A percentile compares a stretch with the other conserved stretches of the same genome.
These are phyloP conservation scores for Paxillus rubicundulus DNA, from an alignment of 768 basidiomycete genomes.

Conservation along the genomic window DNA sequence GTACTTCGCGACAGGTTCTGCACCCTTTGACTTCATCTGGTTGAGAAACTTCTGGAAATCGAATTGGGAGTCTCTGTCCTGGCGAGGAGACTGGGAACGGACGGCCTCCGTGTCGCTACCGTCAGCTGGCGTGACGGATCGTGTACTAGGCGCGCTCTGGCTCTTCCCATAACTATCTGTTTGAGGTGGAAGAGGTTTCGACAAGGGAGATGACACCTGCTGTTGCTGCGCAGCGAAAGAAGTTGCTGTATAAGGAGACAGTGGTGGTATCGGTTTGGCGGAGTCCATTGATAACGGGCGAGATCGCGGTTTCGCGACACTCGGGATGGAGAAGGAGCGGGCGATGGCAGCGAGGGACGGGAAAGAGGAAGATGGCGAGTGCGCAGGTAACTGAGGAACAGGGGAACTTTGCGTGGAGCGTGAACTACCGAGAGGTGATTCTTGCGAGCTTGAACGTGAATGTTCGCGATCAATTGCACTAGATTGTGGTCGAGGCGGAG, in stretches of 20 bases:
- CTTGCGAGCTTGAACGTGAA: constrained; percentile 9
- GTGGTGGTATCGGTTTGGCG: constrained; percentile 57
- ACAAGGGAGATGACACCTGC: constrained; percentile 6
- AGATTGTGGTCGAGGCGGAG: constrained; percentile 35
- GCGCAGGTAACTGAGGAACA: constrained; percentile 12
- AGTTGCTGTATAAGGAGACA: constrained; percentile 57
- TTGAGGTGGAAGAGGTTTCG: constrained; percentile 7
- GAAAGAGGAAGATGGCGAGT: constrained; percentile 39
- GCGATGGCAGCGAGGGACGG: constrained; percentile 67
- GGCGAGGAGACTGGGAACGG: constrained; percentile 29
- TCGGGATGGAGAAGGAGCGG: constrained; percentile 57
- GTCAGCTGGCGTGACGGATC: constrained; percentile 25
- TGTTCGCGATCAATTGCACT: constrained; percentile 1
- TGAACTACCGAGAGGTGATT: constrained; percentile 1
- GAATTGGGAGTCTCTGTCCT: constrained; percentile 53
- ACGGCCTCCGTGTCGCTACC: constrained; percentile 11
- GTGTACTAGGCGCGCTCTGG: constrained; percentile 17
- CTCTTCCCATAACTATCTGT: neutral
- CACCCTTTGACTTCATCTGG: constrained; percentile 84
- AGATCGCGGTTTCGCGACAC: constrained; percentile 37
- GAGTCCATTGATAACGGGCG: constrained; percentile 61
- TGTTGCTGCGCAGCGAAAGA: constrained; percentile 54
- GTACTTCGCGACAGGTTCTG: constrained; percentile 94
- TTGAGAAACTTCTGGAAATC: constrained; percentile 95
- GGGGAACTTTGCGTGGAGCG: constrained; percentile 24